Evolutionary conservation across 2,329 filamentous ascomycete species (phyloP).

Genomic region (Nothopassalora personata): DNA sequence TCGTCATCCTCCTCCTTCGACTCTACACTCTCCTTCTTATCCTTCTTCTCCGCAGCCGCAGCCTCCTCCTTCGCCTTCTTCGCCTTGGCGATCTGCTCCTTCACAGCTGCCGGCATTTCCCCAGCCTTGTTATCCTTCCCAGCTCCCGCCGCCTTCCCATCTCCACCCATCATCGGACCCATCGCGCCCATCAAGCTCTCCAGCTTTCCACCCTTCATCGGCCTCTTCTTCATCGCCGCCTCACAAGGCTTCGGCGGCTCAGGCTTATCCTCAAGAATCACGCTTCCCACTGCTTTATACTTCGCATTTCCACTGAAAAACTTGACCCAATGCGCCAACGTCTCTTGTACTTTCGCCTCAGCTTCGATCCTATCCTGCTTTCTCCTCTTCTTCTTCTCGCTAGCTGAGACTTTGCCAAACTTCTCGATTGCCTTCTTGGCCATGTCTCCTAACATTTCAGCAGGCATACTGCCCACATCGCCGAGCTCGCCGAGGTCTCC

Average conservation of each 20-base stretch:
- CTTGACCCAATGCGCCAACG: constrained; percentile 60
- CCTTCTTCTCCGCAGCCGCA: not conserved
- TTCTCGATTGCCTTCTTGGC: constrained; percentile 25
- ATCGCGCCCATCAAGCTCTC: constrained; percentile 19
- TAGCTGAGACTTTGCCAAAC: constrained; percentile 19
- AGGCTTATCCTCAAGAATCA: constrained; percentile 20
- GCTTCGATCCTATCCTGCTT: constrained; percentile 43
- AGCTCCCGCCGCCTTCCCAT: constrained; percentile 1
- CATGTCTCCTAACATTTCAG: constrained; percentile 23
- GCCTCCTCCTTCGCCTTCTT: constrained; percentile 9
- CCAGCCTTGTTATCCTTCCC: constrained; percentile 3
- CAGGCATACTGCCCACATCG: constrained; percentile 15
- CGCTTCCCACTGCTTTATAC: constrained; percentile 23
- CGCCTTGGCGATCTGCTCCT: constrained; percentile 16
- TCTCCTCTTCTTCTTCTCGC: constrained; percentile 19
- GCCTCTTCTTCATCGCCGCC: constrained; percentile 28
- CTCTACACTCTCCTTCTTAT: not conserved
- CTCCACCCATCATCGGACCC: constrained; percentile 12
- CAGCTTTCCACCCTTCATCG: constrained; percentile 28
- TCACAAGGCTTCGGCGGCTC: constrained; percentile 25
- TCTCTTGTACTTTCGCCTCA: constrained; percentile 54
- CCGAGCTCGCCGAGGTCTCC: constrained; percentile 19
- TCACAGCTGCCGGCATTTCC: constrained; percentile 20
- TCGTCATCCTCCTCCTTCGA: constrained; percentile 10
- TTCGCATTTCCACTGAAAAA: constrained; percentile 25